Evolutionary conservation across 306 rosid genomes (phyloP), one percentile per base, ranked within the genome.

Genomic region (Cercis canadensis): DNA sequence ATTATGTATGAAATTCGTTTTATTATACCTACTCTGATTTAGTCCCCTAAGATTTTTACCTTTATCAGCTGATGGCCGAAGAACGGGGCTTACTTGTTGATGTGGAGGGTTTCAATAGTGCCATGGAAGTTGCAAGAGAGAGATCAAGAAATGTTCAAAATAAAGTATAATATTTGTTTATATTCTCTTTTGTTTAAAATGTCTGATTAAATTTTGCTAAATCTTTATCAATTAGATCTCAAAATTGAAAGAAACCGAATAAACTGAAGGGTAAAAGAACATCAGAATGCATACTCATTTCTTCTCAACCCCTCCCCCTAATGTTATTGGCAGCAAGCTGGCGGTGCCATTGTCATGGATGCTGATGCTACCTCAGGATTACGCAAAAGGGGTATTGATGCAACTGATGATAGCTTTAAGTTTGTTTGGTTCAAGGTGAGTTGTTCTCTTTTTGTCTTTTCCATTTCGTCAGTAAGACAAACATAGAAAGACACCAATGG

Each of bases 101-200:
- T 77, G 87, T 85, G 12, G 60, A 89, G 55, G 96, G 97, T 73
- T 94, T 91, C 54, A 79, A 87, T 72, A 62, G 64, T 32, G 89
- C 96, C 62, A 89, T 94, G 97, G 91, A 91, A 12, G 96, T 87
- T 82, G 99, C 99, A 55, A 86, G 99, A 72, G 96, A 89, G 82
- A 89, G 92, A 75, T 94, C 99, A 51, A 83, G 99, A 83, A 89
- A 56, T 86, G 96, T 90, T 83, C 99, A 94, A 82, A 83, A 78
- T 73, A 94, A 89, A 96, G 99, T 87, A 54, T 69, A 33, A 39
- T 57, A 68, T 56, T 78, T 76, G 32, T 50, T 75, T 56, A 33
- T 41, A 37, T 72, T 33, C 74, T 73, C 36, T 58, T 51, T n/a
- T 36, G 53, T 1, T 24, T 24, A 24, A 24, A 24, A 24, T 24